phyloP scores from a whole-genome alignment of 2,329 filamentous ascomycete genomes.

The Emmonsiellopsis sp. region DNA sequence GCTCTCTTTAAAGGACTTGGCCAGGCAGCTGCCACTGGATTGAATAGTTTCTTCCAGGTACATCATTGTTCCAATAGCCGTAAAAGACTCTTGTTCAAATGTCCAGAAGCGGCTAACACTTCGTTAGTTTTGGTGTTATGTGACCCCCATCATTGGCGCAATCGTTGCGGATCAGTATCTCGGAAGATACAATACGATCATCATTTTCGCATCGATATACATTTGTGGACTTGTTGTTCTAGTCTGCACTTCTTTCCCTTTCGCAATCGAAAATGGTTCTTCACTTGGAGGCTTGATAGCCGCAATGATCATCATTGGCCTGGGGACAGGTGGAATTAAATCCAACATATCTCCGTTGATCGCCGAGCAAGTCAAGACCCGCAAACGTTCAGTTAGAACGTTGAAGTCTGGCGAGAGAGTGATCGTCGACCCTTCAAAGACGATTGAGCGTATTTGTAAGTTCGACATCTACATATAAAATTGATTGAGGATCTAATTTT shows the following conservation, averaged over 20 bases:
- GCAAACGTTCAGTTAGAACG: conserved; percentile 40
- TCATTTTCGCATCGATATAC: conserved; percentile 48
- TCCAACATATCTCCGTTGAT: conserved; percentile 52
- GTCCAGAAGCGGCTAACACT: not conserved
- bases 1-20: conserved; percentile 17
- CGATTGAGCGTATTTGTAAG: conserved; percentile 52
- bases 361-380: conserved; percentile 55
- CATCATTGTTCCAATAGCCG: not conserved
- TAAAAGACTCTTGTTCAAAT: not conserved
- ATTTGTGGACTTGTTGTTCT: conserved; percentile 47
- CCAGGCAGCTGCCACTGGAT: conserved; percentile 36
- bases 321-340: conserved; percentile 60
- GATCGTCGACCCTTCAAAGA: conserved; percentile 57
- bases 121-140: conserved; percentile 42
- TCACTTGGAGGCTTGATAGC: conserved; percentile 46
- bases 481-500: not conserved
- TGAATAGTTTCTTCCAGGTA: conserved; percentile 44
- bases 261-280: conserved; percentile 39
- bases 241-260: conserved; percentile 45
- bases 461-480: not conserved
- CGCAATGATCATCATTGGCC: conserved; percentile 52
- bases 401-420: conserved; percentile 43
- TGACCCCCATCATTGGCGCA: conserved; percentile 48
- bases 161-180: conserved; percentile 52
- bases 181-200: conserved; percentile 52